Conservation (phyloP, 164 flowering plant species). For the Protea cynaroides region DNA sequence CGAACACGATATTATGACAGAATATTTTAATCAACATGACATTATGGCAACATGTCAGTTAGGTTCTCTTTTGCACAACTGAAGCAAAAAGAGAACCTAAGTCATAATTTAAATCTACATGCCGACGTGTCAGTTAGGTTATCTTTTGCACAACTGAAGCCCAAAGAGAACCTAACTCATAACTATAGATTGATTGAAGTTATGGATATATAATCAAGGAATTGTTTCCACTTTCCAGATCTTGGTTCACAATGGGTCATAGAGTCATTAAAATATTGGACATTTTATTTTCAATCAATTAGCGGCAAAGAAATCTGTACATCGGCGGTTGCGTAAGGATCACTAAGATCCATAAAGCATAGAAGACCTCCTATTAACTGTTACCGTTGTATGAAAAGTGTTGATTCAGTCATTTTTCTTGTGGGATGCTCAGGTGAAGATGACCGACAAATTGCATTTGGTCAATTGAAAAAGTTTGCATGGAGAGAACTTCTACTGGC, state of each 20-base stretch:
- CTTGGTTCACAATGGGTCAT: too few species aligned
- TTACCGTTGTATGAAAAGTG: background rate
- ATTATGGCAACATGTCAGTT: too few species aligned
- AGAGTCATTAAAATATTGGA: too few species aligned
- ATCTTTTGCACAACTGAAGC: background rate
- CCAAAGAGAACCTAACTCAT: background rate
- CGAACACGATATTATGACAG: background rate
- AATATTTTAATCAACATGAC: background rate
- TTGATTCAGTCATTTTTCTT: background rate
- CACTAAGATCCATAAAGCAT: background rate
- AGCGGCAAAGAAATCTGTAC: too few species aligned
- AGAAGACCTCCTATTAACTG: background rate
- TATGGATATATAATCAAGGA: too few species aligned
- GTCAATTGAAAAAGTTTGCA: constrained; percentile 69
- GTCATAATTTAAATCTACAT: too few species aligned
- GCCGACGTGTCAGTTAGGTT: too few species aligned
- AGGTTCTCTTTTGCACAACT: background rate
- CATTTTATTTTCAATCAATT: too few species aligned
- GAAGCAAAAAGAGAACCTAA: background rate
- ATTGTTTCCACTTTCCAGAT: too few species aligned
- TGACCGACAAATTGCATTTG: constrained; percentile 77
- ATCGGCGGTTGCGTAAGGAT: background rate
- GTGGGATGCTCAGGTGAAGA: constrained; percentile 50
- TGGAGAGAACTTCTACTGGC: constrained; percentile 82
- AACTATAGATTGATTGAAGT: too few species aligned